Evolutionary conservation across 116 monocot genomes (phyloP), one percentile per base, ranked within the genome.

Genomic region (Phalaenopsis hybrid): DNA sequence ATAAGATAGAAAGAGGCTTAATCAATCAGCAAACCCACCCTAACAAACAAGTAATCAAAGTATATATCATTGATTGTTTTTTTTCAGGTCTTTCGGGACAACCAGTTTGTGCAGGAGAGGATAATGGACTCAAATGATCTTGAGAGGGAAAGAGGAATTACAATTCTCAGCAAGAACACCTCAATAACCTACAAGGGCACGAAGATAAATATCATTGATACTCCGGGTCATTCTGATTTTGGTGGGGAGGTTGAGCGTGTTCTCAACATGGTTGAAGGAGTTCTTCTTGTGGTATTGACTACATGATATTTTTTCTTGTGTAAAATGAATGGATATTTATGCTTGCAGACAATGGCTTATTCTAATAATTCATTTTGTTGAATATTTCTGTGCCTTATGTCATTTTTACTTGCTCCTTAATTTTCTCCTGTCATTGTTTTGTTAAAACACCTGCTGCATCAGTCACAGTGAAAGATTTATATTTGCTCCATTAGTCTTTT

Each of bases 191-290:
- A 90, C 79, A 97, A 97, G 83, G 93, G 90, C 16, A 94, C 92
- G 20, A 97, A 97, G 82, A 97, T 97, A 79, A 97, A 97, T 80
- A 93, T 97, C 46, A 94, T 97, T 43, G 97, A 97, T 81, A 97
- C 97, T 69, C 97, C 97, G 44, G 97, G 97, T 18, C 97, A 97
- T 81, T 94, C 97, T 41, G 97, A 97, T 81, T 97, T 97, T 88
- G 97, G 97, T 76, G 97, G 97, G 79, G 97, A 97, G 81, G 97
- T 97, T 8, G 97, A 97, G 78, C 92, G 97, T 77, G 93, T 97
- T 43, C 90, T 97, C 77, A 97, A 97, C 85, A 97, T 97, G 97
- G 97, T 97, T 75, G 97, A 97, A 90, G 97, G 97, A 77, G 94
- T 94, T 84, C 94, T 97, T 82, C 89, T 97, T 75, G 94, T 97